These are phyloP conservation scores for Thraustochytrium sp. DNA, from an alignment of 352 stramenopile species.

Conservation along the genomic window DNA sequence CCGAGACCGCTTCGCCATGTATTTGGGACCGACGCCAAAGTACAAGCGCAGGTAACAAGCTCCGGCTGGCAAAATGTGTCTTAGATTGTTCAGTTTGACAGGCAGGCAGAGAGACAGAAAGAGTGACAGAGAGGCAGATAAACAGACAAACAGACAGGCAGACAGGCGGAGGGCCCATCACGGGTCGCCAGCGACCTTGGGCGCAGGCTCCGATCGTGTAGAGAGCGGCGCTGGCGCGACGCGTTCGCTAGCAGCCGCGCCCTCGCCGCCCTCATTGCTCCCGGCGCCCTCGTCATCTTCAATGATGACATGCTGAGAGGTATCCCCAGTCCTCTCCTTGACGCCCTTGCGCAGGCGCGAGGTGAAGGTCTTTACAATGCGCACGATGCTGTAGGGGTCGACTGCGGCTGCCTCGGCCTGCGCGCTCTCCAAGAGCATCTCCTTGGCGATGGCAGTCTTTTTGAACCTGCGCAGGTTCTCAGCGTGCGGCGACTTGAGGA, in stretches of 20 bases:
- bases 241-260: neutral
- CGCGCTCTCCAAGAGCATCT: neutral
- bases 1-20: constrained; percentile 6
- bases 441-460: neutral
- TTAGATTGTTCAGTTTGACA: neutral
- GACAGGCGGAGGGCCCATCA: too few species aligned
- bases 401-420: neutral
- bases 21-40: constrained; percentile 27
- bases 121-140: neutral
- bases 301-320: too few species aligned
- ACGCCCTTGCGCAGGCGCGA: neutral
- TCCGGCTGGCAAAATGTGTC: neutral
- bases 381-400: neutral
- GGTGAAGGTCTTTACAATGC: constrained; percentile 6
- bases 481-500: constrained; percentile 24
- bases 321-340: too few species aligned
- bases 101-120: neutral
- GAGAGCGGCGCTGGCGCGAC: neutral
- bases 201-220: neutral
- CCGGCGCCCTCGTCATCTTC: neutral
- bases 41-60: constrained; percentile 40
- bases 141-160: neutral
- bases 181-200: too few species aligned
- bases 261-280: neutral
- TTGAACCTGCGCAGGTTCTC: constrained; percentile 20